A percentile compares a stretch with the other conserved stretches of the same genome.
Evolutionary conservation across 2,329 filamentous ascomycete species (phyloP).

Genomic region (Hirsutella rhossiliensis): DNA sequence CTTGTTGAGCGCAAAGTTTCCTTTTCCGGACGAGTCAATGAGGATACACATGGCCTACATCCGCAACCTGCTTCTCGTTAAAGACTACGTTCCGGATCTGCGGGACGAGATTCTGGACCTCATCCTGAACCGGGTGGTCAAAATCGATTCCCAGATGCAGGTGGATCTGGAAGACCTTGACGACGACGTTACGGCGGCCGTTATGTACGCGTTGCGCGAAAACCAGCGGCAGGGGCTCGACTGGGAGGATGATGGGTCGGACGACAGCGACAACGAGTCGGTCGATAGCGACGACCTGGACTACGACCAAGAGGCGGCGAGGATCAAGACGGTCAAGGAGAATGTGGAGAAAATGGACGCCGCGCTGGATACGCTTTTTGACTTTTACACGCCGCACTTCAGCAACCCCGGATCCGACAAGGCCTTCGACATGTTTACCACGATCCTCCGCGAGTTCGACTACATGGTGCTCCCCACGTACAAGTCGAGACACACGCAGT

Average conservation of each 20-base stretch:
- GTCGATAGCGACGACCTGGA: slow-evolving; percentile 58
- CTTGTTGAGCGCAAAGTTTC: slow-evolving; percentile 57
- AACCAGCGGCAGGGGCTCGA: slow-evolving; percentile 10
- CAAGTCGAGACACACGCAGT: slow-evolving; percentile 87
- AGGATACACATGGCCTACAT: slow-evolving; percentile 81
- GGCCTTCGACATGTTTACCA: slow-evolving; percentile 62
- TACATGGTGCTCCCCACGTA: slow-evolving; percentile 83
- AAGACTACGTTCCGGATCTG: slow-evolving; percentile 65
- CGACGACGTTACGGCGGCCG: slow-evolving; percentile 68
- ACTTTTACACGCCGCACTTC: slow-evolving; percentile 67
- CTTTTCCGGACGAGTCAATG: slow-evolving; percentile 63
- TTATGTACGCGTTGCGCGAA: slow-evolving; percentile 40
- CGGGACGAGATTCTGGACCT: slow-evolving; percentile 71
- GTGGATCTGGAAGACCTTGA: slow-evolving; percentile 87
- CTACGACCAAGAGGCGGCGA: slow-evolving; percentile 48
- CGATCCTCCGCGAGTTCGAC: slow-evolving; percentile 74
- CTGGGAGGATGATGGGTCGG: slow-evolving; percentile 42
- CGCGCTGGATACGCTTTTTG: slow-evolving; percentile 79
- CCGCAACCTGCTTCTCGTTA: slow-evolving; percentile 67
- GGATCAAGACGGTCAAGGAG: slow-evolving; percentile 61
- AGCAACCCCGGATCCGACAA: slow-evolving; percentile 53
- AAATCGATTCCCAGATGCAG: slow-evolving; percentile 92
- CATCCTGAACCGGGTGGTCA: slow-evolving; percentile 77
- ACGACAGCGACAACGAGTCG: slow-evolving; percentile 59
- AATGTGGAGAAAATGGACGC: slow-evolving; percentile 87